Conservation (phyloP, 257 asterid species). For the Perilla frutescens region DNA sequence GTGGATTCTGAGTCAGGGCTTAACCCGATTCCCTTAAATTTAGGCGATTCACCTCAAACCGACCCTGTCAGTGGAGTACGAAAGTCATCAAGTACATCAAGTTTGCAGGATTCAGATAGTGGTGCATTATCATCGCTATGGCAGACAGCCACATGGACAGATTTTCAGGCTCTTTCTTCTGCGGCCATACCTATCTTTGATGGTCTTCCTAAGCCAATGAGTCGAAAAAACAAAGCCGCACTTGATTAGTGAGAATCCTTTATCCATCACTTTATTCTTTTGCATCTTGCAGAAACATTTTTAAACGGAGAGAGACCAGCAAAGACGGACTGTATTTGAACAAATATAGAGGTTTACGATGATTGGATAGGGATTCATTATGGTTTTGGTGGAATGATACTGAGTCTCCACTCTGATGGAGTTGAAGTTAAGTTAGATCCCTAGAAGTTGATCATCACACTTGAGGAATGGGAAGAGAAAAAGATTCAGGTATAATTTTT, state of each 20-base stretch:
- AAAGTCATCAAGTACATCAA: slow-evolving; percentile 84
- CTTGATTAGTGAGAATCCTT: slow-evolving; percentile 54
- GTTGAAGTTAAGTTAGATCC: slow-evolving; percentile 27
- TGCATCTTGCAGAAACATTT: slow-evolving; percentile 29
- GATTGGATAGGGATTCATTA: slow-evolving; percentile 6
- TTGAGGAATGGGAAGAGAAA: slow-evolving; percentile 24
- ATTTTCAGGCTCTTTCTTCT: slow-evolving; percentile 70
- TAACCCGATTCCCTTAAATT: slow-evolving; percentile 44
- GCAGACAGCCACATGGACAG: slow-evolving; percentile 84
- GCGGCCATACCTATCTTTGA: slow-evolving; percentile 84
- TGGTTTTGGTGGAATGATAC: slow-evolving; percentile 24
- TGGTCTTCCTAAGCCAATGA: slow-evolving; percentile 73
- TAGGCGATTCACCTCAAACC: slow-evolving; percentile 49
- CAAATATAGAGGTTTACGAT: neutral
- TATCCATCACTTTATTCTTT: slow-evolving; percentile 25
- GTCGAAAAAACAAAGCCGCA: slow-evolving; percentile 74
- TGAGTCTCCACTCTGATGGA: slow-evolving; percentile 9
- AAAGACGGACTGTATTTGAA: slow-evolving; percentile 12
- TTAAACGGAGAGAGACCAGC: slow-evolving; percentile 19
- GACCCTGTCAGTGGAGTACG: slow-evolving; percentile 53
- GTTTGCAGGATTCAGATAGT: slow-evolving; percentile 74
- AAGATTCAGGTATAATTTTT: slow-evolving; percentile 2
- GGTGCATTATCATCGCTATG: slow-evolving; percentile 62
- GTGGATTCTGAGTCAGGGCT: slow-evolving; percentile 49
- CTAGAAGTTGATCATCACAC: slow-evolving; percentile 26